phyloP scores from a whole-genome alignment of 2,329 filamentous ascomycete genomes.

The Xylaria sp. region DNA sequence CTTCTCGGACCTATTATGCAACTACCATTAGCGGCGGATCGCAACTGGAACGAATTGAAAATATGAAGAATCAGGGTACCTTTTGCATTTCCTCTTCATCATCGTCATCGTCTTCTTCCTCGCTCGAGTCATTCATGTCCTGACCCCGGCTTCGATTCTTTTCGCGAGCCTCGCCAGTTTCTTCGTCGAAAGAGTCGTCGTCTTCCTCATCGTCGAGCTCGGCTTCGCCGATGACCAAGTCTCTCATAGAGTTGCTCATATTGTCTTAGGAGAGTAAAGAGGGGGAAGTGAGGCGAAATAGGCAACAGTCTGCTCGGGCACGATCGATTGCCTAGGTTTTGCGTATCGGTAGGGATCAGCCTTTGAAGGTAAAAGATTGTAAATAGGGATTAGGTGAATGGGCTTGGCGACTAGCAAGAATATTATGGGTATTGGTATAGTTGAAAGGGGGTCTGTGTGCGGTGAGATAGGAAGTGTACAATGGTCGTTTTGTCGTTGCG shows the following conservation, averaged over 20 bases:
- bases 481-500: constrained; percentile 4
- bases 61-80: constrained; percentile 63
- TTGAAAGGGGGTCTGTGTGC: constrained; percentile 1
- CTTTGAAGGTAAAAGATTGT: background rate
- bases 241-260: constrained; percentile 74
- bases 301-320: constrained; percentile 5
- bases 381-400: background rate
- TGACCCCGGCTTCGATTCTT: constrained; percentile 56
- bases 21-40: constrained; percentile 33
- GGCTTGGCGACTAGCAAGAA: background rate
- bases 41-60: background rate
- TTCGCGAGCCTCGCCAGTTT: constrained; percentile 68
- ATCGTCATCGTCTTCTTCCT: constrained; percentile 92
- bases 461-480: constrained; percentile 10
- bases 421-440: background rate
- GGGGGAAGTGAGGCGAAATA: background rate
- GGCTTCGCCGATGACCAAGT: constrained; percentile 86
- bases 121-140: constrained; percentile 82
- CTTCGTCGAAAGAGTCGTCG: constrained; percentile 84
- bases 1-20: constrained; percentile 78
- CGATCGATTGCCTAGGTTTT: background rate
- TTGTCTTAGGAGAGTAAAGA: constrained; percentile 45
- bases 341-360: background rate
- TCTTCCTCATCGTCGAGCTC: constrained; percentile 87
- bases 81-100: constrained; percentile 85